Evolutionary conservation across 768 basidiomycete species (phyloP), one percentile per base, ranked within the genome.

Genomic region (Phanerodontia chrysosporium): DNA sequence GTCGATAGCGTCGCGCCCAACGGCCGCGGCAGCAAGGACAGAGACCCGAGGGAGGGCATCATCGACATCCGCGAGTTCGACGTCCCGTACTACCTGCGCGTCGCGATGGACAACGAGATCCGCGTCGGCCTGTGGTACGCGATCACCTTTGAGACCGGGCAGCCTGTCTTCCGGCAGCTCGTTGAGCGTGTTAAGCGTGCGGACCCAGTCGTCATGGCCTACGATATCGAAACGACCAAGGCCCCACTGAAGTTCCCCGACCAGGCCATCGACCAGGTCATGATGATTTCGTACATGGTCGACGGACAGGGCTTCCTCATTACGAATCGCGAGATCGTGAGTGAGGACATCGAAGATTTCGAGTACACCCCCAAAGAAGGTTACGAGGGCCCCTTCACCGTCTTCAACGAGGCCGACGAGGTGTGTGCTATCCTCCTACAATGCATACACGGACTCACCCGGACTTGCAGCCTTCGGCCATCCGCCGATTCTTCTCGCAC

Each of bases 271-370:
- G 97, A 98, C 76, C 95, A 98, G 70, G 94, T 99, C 66, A 99
- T 99, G 96, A 99, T 99, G 97, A 98, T 99, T 63, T 99, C 97
- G 45, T 99, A 98, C 74, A 98, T 99, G 95, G 79, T 99, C 18
- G 97, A 99, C 70, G 96, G 95, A 0, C 92, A 95, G 72, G 97
- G 97, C 0, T 99, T 90, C 69, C 83, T 99, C 61, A 98, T 99
- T 73, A 97, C 94, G 22, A 98, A 98, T 67, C 83, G 97, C 45
- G 97, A 99, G 64, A 98, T 98, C 52, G 93, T 98, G 59, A 87
- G 89, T 61, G 95, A 98, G 69, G 93, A 98, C 68, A 98, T 99
- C 61, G 95, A 97, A 45, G 91, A 99, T 70, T 98, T 99, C 67
- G 97, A 98, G 71, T 98, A 98, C 70, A 98, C 97, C 0, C 97